Conservation (phyloP, 768 basidiomycete species). For the Leccinum longicurvipes region DNA sequence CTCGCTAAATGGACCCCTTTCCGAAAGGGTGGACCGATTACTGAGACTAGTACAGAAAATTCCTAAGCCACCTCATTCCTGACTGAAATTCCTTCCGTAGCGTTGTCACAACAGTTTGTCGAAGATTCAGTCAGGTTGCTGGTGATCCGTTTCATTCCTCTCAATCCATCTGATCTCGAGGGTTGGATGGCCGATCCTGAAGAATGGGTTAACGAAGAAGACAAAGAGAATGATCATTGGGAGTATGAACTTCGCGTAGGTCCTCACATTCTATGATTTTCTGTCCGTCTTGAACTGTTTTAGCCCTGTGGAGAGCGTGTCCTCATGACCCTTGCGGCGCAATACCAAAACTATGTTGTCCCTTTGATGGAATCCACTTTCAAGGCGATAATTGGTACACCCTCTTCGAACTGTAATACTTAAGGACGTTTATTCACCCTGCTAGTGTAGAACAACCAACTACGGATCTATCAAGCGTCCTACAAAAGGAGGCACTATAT, state of each 20-base stretch:
- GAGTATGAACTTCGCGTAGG: slow-evolving; percentile 87
- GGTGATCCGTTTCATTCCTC: slow-evolving; percentile 79
- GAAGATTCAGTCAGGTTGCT: slow-evolving; percentile 72
- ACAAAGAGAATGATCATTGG: slow-evolving; percentile 89
- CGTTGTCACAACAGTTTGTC: slow-evolving; percentile 66
- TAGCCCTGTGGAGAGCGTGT: slow-evolving; percentile 95
- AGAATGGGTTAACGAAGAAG: slow-evolving; percentile 90
- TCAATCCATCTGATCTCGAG: slow-evolving; percentile 78
- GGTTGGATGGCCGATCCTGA: slow-evolving; percentile 88
- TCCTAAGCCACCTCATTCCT: background rate
- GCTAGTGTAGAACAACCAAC: slow-evolving; percentile 41
- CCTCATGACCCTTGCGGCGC: slow-evolving; percentile 69
- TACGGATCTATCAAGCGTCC: slow-evolving; percentile 51
- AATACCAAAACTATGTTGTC: slow-evolving; percentile 66
- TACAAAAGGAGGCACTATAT: slow-evolving; percentile 85
- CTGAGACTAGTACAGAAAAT: slow-evolving; percentile 50
- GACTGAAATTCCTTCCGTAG: slow-evolving; percentile 34
- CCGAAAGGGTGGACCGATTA: slow-evolving; percentile 56
- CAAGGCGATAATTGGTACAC: slow-evolving; percentile 55
- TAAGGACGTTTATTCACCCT: background rate
- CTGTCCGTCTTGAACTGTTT: background rate
- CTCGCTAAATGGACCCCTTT: slow-evolving; percentile 72
- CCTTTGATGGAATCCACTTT: slow-evolving; percentile 64
- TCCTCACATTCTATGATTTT: slow-evolving; percentile 5
- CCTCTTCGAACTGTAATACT: background rate